Conservation (phyloP, 768 basidiomycete species). For the Phlegmacium glaucopus region DNA sequence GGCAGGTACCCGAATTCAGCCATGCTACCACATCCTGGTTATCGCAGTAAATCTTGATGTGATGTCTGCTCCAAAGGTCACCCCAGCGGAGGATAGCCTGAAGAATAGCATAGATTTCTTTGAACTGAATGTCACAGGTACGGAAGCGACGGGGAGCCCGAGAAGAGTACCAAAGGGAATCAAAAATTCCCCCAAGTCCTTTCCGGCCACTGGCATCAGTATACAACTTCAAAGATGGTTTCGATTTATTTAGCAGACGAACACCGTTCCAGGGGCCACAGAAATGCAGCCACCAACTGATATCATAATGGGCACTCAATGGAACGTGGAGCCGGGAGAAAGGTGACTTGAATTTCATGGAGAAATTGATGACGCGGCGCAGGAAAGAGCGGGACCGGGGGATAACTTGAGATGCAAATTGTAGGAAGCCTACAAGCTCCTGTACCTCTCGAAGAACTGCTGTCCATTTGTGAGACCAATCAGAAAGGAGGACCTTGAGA, state of each 20-base stretch:
- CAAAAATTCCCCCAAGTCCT: constrained; percentile 22
- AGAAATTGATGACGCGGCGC: constrained; percentile 25
- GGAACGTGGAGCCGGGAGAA: constrained; percentile 24
- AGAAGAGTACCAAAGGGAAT: constrained; percentile 22
- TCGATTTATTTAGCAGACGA: constrained; percentile 9
- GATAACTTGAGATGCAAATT: constrained; percentile 33
- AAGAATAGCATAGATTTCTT: constrained; percentile 28
- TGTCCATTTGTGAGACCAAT: constrained; percentile 15
- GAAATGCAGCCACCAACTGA: constrained; percentile 34
- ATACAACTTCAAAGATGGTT: constrained; percentile 13
- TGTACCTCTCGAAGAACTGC: constrained; percentile 26
- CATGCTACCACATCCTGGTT: constrained; percentile 22
- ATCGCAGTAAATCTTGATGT: constrained; percentile 26
- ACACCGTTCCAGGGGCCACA: constrained; percentile 28
- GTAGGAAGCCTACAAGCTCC: constrained; percentile 29
- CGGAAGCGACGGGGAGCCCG: constrained; percentile 20
- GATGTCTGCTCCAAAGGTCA: constrained; percentile 15
- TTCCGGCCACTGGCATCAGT: constrained; percentile 36
- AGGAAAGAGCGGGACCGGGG: constrained; percentile 26
- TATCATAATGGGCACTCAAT: constrained; percentile 9
- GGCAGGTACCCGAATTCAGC: constrained; percentile 7
- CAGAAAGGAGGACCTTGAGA: constrained; percentile 17
- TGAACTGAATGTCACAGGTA: constrained; percentile 29
- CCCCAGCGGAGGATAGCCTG: constrained; percentile 29
- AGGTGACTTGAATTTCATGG: constrained; percentile 23